Evolutionary conservation across 2,329 filamentous ascomycete genomes (phyloP).

Genomic region (Neopestalotiopsis sp.): DNA sequence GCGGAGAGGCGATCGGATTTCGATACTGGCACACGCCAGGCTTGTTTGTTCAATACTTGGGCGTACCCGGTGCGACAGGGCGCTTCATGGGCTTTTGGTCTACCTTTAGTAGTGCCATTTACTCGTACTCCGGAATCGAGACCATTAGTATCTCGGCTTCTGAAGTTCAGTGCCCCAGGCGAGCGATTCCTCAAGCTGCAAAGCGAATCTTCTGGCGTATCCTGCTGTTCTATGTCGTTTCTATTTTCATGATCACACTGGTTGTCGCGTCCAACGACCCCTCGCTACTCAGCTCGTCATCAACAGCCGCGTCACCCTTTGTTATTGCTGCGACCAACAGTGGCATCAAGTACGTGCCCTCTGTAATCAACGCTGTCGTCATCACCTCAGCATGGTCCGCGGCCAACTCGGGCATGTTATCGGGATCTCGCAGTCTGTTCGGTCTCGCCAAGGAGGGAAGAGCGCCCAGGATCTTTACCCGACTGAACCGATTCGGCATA

Average conservation of each 20-base stretch:
- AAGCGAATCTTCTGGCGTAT: conserved; percentile 22
- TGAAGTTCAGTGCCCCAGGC: conserved; percentile 43
- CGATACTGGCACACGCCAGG: conserved; percentile 56
- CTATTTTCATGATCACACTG: conserved; percentile 20
- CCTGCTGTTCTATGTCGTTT: conserved; percentile 23
- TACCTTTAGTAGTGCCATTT: conserved; percentile 36
- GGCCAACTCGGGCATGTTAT: conserved; percentile 52
- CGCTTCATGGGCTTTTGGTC: conserved; percentile 46
- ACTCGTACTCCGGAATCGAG: conserved; percentile 38
- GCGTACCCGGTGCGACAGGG: conserved; percentile 33
- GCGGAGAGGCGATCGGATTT: conserved; percentile 55
- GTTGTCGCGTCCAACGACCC: conserved; percentile 18
- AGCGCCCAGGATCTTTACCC: conserved; percentile 51
- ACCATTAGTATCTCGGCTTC: conserved; percentile 45
- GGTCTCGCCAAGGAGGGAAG: conserved; percentile 53
- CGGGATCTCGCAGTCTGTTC: conserved; percentile 53
- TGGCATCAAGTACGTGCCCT: conserved; percentile 45
- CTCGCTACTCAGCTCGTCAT: conserved; percentile 34
- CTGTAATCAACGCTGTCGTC: conserved; percentile 46
- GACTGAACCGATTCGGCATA: conserved; percentile 51
- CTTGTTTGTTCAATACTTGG: conserved; percentile 50
- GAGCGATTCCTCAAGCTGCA: conserved; percentile 42
- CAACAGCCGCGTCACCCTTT: conserved; percentile 52
- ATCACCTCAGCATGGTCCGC: conserved; percentile 47
- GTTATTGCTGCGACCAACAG: conserved; percentile 54